A percentile compares a stretch with the other conserved stretches of the same genome.
Conservation (phyloP, 1,284 basidiomycete genomes). For the Pascua guehoae region DNA sequence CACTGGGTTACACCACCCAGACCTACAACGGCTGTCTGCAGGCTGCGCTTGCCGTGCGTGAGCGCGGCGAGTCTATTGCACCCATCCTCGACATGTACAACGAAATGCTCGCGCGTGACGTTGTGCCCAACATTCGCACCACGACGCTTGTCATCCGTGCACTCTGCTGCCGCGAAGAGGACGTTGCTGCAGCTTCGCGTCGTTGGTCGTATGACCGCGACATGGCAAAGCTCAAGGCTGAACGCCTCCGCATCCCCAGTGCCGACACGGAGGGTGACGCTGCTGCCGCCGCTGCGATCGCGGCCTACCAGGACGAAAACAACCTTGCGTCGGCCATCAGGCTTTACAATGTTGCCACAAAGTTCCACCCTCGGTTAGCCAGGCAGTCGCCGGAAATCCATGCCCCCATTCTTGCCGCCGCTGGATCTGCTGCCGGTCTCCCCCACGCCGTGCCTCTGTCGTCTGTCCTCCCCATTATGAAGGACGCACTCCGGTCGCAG, state of each 20-base stretch:
- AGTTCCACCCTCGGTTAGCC: conserved; percentile 53
- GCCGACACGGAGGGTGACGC: not conserved
- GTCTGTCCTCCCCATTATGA: not conserved
- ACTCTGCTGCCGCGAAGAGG: conserved; percentile 68
- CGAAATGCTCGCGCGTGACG: conserved; percentile 63
- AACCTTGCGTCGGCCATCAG: conserved; percentile 69
- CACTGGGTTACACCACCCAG: conserved; percentile 26
- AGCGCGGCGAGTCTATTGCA: conserved; percentile 58
- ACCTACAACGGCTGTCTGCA: conserved; percentile 67
- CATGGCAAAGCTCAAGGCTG: conserved; percentile 3
- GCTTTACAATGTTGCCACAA: conserved; percentile 30
- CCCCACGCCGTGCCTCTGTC: not conserved
- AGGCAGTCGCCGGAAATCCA: conserved; percentile 2
- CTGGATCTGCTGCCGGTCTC: conserved; percentile 3
- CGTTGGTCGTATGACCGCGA: conserved; percentile 12
- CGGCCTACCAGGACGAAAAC: conserved; percentile 55
- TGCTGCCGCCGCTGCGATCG: conserved; percentile 13
- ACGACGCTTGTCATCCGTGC: conserved; percentile 67
- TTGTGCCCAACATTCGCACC: conserved; percentile 65
- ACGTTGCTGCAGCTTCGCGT: conserved; percentile 58
- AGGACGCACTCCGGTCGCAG: not conserved
- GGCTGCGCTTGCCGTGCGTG: conserved; percentile 57
- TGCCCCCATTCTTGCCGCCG: conserved; percentile 6
- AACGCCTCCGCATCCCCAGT: conserved; percentile 2
- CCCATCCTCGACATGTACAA: conserved; percentile 70